These are phyloP conservation scores for Zymoseptoria ardabiliae DNA, from an alignment of 2,329 filamentous ascomycete species.

Conservation along the genomic window DNA sequence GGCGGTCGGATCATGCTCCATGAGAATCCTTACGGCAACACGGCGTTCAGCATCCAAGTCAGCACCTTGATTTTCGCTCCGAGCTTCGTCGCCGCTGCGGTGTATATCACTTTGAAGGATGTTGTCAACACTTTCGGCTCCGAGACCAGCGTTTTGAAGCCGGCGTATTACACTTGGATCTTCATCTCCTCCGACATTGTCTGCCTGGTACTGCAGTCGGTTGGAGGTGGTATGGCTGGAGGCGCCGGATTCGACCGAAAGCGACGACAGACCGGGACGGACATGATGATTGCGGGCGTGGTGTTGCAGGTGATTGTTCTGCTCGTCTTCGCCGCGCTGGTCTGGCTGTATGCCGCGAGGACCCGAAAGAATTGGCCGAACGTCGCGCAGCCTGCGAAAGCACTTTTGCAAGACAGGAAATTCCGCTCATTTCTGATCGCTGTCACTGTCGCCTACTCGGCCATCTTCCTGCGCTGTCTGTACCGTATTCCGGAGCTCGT, in stretches of 20 bases:
- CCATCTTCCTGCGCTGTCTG: constrained; percentile 14
- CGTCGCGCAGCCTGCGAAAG: background rate
- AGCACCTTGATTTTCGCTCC: constrained; percentile 37
- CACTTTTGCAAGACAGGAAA: background rate
- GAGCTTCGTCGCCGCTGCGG: constrained; percentile 38
- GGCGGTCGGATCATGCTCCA: constrained; percentile 36
- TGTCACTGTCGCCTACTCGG: constrained; percentile 5
- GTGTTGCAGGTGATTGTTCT: constrained; percentile 54
- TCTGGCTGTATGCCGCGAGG: background rate
- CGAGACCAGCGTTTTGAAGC: constrained; percentile 34
- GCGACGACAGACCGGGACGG: constrained; percentile 39
- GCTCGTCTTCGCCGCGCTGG: constrained; percentile 42
- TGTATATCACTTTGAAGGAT: constrained; percentile 43
- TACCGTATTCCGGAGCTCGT: constrained; percentile 19
- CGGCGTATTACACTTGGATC: constrained; percentile 41
- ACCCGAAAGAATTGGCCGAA: background rate
- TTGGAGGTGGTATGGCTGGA: constrained; percentile 40
- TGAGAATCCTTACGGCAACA: constrained; percentile 34
- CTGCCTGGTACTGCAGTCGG: constrained; percentile 54
- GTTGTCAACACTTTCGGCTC: constrained; percentile 38
- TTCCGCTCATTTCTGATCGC: constrained; percentile 12
- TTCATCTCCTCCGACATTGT: constrained; percentile 47
- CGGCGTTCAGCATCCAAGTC: constrained; percentile 37
- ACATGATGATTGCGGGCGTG: constrained; percentile 61
- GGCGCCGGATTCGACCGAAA: constrained; percentile 23